Conservation (phyloP, 805 yeast species). For the Blastobotrys robertii region DNA sequence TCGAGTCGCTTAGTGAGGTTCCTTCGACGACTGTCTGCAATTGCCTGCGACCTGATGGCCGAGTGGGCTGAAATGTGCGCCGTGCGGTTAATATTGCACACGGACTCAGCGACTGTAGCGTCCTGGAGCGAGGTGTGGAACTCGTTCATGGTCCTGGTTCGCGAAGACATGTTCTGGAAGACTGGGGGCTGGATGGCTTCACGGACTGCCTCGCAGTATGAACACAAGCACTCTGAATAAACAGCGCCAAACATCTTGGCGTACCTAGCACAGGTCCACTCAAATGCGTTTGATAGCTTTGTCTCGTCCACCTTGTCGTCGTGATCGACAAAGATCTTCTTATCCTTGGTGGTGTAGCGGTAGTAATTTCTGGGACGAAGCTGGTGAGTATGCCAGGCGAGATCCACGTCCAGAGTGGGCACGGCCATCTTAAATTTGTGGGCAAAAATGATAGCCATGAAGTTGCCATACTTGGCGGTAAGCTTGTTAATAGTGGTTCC, state of each 20-base stretch:
- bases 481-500: constrained; percentile 5
- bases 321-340: constrained; percentile 8
- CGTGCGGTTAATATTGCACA: background rate
- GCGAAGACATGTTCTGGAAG: too few species aligned
- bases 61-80: constrained; percentile 11
- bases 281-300: constrained; percentile 6
- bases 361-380: constrained; percentile 11
- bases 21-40: too few species aligned
- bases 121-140: background rate
- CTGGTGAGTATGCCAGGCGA: constrained; percentile 19
- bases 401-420: constrained; percentile 17
- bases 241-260: constrained; percentile 5
- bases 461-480: constrained; percentile 8
- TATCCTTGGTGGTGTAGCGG: background rate
- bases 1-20: too few species aligned
- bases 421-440: constrained; percentile 4
- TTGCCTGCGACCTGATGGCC: constrained; percentile 3
- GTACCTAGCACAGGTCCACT: constrained; percentile 6
- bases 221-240: constrained; percentile 12
- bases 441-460: constrained; percentile 1
- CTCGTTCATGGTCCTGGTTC: background rate
- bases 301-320: constrained; percentile 11
- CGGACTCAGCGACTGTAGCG: background rate
- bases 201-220: constrained; percentile 12
- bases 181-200: constrained; percentile 1